Evolutionary conservation across 2,329 filamentous ascomycete species (phyloP), one percentile per base, ranked within the genome.

Genomic region (Leptographium wingfieldii): DNA sequence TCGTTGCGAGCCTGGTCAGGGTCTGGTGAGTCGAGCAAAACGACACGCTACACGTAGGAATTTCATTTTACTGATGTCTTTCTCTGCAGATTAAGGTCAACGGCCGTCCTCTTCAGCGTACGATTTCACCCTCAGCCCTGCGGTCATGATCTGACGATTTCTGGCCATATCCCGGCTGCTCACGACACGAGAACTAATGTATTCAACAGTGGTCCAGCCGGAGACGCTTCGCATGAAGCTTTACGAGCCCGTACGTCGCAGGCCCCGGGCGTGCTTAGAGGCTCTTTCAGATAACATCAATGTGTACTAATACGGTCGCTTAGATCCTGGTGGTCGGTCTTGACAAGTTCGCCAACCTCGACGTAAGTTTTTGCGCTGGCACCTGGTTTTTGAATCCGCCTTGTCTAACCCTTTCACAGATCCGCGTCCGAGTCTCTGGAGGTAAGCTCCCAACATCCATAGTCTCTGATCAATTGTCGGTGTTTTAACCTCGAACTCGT

Each of bases 391-490:
- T 4, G n/a, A 5, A 29, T 3, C 14, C 27, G 14, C 16, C 6
- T 52, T 6, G 14, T 7, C 62, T 64, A 59, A 64, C 62, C 1
- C 16, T 3, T 40, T 12, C 16, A 10, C n/a, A 65, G 64, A 96
- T 99, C 82, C 89, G 94, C 70, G 90, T 97, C 76, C 89, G 92
- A 73, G 94, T 97, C 73, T 83, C 85, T 73, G 94, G 94, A 76
- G 94, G 94, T 89, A 62, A 43, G 94, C n/a, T 43, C 55, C 4
- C 27, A 7, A 35, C 19, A 57, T 46, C 5, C 14, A 19, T 55
- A 3, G 14, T 19, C 35, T 25, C 33, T 9, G 33, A 35, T 35
- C 2, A 19, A 40, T 6, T 35, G 12, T 40, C n/a, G 6, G 35
- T 46, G 25, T 52, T 58, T 48, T 62, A 60, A 62, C 58, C 27